Evolutionary conservation across 164 flowering plant genomes (phyloP), one percentile per base, ranked within the genome.

Genomic region (Akebia trifoliata): DNA sequence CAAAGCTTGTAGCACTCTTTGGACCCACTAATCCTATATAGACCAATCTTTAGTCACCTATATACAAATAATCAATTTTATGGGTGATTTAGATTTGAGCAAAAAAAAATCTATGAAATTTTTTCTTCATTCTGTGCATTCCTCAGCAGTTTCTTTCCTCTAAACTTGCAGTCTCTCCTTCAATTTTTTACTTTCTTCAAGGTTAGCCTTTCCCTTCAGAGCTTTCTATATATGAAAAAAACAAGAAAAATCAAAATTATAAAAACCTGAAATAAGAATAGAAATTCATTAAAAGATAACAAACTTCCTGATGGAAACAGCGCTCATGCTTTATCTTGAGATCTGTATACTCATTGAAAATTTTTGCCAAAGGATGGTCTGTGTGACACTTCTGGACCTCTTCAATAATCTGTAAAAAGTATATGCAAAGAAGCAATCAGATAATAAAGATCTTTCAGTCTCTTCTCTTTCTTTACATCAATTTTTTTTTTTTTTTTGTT

Each of bases 311-410:
- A 11, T 91, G 74, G 65, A 92, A 92, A 71, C 98, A 89, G 6
- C 74, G 81, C 59, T 88, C 99, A 21, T 90, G 93, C 75, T 86
- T 85, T 68, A 90, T 78, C 68, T 94, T 94, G 50, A 90, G 81
- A 40, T 85, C 83, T 35, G 95, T 90, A 65, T 96, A 90, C 59
- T 88, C 66, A 25, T 93, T 91, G 31, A 86, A 83, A 69, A 90
- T 86, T 66, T 94, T 94, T 26, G 70, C 80, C 56, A 78, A 18
- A 6, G 99, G 97, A 74, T 88, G 96, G 54, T 94, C 97, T 30
- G 50, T 12, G 69, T 88, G 99, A 75, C 96, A 90, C 73, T 84
- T 84, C 60, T 86, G 93, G 64, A 94, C 90, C 65, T 69, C 52
- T 66, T 88, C 91, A 59, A 94, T 94, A n/a, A 90, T 81, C 97